Base-by-base conservation (phyloP, 176 grass and related monocot species). In the Elymus sibiricus region DNA sequence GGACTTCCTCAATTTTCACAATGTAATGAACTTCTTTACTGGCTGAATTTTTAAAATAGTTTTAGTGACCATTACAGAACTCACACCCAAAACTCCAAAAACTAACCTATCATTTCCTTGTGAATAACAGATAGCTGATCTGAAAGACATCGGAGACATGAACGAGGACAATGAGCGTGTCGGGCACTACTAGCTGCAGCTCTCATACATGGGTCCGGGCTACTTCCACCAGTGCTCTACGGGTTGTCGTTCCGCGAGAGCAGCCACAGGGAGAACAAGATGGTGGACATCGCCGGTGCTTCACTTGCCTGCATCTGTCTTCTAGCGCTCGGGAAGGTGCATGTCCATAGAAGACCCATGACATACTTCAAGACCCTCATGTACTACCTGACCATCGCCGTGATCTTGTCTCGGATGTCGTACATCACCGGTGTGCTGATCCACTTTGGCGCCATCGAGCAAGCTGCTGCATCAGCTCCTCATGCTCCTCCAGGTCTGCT, bases 181-280 rank as follows among this genome's bases (percentile, higher is more conserved):
- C n/a, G n/a, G n/a, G n/a, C n/a, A n/a, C n/a, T n/a, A n/a, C n/a
- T n/a, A n/a, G n/a, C n/a, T n/a, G n/a, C n/a, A n/a, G 19, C 94
- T 95, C 14, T 94, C 96, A 47, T 95, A 95, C 79, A 74, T 98
- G 9, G 95, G 29, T 85, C 79, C 10, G 96, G 96, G 46, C 76
- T 92, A 65, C 80, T 94, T 19, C 96, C 96, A 5, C 93, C 96
- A 27, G 68, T 92, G 10, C 63, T 91, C 24, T 98, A 95, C 14
- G 90, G 88, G 9, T 46, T 98, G 8, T 89, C 93, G 53, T 98
- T 98, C 82, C 70, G 56, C 53, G 31, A 82, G 74, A 87, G 86
- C 3, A 82, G 89, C 68, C 60, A 84, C n/a, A 74, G 81, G 82
- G 74, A 95, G 70, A 89, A 88, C 25, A 98, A 98, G 84, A 83